Evolutionary conservation across 140 eudicot species (phyloP).

Genomic region (Senecio squalidus): DNA sequence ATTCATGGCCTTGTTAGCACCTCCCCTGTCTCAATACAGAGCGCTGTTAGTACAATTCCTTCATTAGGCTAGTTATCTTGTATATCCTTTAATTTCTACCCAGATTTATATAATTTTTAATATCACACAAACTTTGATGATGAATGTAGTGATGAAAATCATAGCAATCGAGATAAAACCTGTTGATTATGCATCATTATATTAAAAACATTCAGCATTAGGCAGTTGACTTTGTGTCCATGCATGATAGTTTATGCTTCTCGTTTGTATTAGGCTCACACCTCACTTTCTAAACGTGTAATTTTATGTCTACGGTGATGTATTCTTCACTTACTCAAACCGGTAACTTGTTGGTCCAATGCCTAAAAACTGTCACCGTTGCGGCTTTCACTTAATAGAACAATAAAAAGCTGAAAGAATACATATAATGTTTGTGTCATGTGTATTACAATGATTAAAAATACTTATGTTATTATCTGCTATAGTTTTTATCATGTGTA

Average conservation of each 20-base stretch:
- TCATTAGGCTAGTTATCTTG: constrained; percentile 12
- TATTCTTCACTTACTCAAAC: constrained; percentile 3
- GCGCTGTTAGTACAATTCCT: constrained; percentile 2
- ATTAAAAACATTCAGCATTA: not conserved
- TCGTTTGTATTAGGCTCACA: constrained; percentile 8
- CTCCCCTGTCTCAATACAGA: not conserved
- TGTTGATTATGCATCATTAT: not conserved
- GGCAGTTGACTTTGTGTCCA: not conserved
- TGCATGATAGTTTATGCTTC: constrained; percentile 8
- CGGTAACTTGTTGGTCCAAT: not conserved
- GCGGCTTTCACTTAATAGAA: constrained; percentile 4
- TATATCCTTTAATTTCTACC: not conserved
- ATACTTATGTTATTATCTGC: not conserved
- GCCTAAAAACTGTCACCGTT: not conserved
- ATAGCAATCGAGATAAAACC: constrained; percentile 8
- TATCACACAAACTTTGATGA: not conserved
- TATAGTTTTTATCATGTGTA: not conserved
- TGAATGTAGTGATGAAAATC: constrained; percentile 4
- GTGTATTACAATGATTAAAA: not conserved
- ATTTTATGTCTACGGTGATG: not conserved
- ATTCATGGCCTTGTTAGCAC: constrained; percentile 7
- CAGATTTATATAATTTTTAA: not conserved
- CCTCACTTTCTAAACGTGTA: not conserved
- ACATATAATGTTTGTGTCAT: not conserved
- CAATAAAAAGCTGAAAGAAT: not conserved